Percentiles rank a stretch among this genome's conserved stretches.
Evolutionary conservation across 106 monocot genomes (phyloP).

Genomic region (Platanthera zijinensis): DNA sequence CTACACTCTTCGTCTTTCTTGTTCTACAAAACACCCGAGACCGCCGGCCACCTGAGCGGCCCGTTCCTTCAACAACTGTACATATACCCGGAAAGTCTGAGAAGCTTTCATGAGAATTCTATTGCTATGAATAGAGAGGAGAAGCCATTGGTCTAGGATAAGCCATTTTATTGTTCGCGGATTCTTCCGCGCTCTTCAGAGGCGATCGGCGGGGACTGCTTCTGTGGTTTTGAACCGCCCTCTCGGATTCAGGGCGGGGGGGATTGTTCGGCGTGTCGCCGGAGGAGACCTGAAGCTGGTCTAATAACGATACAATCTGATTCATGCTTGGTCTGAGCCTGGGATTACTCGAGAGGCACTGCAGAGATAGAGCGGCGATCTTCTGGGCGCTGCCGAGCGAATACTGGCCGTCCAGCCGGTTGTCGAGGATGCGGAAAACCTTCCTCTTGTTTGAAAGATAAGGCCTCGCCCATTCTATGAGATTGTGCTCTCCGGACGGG

Average conservation of each 20-base stretch:
- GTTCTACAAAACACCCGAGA: slow-evolving; percentile 3
- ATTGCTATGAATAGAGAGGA: slow-evolving; percentile 25
- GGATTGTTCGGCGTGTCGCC: slow-evolving; percentile 10
- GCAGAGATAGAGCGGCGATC: slow-evolving; percentile 38
- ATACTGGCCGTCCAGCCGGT: slow-evolving; percentile 68
- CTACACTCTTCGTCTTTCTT: neutral
- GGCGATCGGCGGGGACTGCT: neutral
- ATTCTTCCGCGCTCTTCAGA: slow-evolving; percentile 21
- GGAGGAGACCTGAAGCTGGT: slow-evolving; percentile 38
- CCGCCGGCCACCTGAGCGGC: neutral
- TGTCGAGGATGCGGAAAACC: slow-evolving; percentile 58
- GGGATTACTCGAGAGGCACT: slow-evolving; percentile 44
- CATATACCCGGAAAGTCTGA: neutral
- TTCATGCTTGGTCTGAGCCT: slow-evolving; percentile 62
- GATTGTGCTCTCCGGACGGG: slow-evolving; percentile 68
- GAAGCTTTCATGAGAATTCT: neutral
- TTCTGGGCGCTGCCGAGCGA: slow-evolving; percentile 48
- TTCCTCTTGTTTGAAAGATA: slow-evolving; percentile 63
- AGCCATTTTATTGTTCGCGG: slow-evolving; percentile 7
- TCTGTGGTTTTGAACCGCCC: neutral
- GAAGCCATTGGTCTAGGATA: slow-evolving; percentile 23
- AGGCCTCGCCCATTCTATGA: slow-evolving; percentile 86
- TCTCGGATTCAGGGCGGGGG: neutral
- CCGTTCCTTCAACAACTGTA: neutral
- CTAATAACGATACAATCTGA: slow-evolving; percentile 48